Conservation (phyloP, 176 grass and related monocot genomes). For the Triticum timopheevii region DNA sequence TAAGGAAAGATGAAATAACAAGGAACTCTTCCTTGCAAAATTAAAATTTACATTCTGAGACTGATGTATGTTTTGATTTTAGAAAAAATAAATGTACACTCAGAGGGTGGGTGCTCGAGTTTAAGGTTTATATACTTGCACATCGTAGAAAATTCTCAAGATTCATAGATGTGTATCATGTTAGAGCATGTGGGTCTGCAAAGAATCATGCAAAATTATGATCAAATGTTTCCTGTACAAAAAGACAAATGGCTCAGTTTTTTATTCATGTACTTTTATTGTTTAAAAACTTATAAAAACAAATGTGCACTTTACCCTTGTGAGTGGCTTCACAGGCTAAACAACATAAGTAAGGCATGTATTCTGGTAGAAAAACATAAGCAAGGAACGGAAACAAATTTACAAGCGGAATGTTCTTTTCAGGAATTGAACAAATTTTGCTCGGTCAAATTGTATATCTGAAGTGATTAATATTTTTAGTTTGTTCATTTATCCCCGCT, state of each 20-base stretch:
- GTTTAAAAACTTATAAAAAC: not conserved
- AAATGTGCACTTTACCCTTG: constrained; percentile 1
- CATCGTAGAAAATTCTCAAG: not conserved
- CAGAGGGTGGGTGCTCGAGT: not conserved
- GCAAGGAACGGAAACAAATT: not conserved
- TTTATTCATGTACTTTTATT: constrained; percentile 3
- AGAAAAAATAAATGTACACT: not conserved
- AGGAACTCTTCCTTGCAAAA: not conserved
- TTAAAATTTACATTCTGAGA: not conserved
- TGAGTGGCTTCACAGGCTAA: constrained; percentile 2
- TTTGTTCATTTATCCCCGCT: not conserved
- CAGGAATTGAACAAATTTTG: not conserved
- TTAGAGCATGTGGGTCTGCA: not conserved
- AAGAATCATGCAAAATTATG: not conserved
- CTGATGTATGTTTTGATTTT: not conserved
- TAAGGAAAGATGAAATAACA: not conserved
- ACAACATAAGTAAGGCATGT: not conserved
- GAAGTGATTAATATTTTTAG: not conserved
- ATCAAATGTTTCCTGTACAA: not conserved
- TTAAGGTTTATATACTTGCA: not conserved
- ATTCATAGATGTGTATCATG: not conserved
- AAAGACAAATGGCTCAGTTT: not conserved
- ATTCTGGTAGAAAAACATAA: constrained; percentile 1
- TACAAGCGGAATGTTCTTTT: constrained; percentile 6
- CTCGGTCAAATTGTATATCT: not conserved